Conservation (phyloP, 352 stramenopile species). For the Peronospora belbahrii region DNA sequence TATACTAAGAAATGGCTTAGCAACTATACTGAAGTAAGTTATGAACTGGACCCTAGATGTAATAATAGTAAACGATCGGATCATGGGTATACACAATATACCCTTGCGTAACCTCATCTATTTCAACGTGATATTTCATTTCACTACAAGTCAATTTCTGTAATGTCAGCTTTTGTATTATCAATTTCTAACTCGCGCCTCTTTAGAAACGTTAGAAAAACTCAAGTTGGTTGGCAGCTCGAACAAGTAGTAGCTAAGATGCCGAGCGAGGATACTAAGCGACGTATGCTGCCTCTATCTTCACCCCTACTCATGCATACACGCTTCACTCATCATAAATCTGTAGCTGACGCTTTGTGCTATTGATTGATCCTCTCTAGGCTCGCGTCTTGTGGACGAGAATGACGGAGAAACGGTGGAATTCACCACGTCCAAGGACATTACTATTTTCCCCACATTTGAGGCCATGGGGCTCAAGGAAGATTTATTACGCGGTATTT, state of each 20-base stretch:
- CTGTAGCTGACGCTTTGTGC: conserved; percentile 6
- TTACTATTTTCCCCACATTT: conserved; percentile 84
- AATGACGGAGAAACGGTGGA: conserved; percentile 67
- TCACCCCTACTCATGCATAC: not conserved
- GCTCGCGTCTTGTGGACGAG: conserved; percentile 57
- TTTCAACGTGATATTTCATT: too few relatives aligned
- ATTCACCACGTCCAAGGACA: conserved; percentile 88
- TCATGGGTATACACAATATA: too few relatives aligned
- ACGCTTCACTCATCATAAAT: not conserved
- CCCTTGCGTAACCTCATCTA: too few relatives aligned
- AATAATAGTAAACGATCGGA: too few relatives aligned
- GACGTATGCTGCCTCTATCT: conserved; percentile 16
- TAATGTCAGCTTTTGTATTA: too few relatives aligned
- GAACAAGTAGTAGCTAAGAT: conserved; percentile 1
- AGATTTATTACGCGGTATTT: conserved; percentile 87
- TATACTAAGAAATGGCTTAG: too few relatives aligned
- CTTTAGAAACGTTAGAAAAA: not conserved
- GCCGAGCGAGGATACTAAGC: conserved; percentile 23
- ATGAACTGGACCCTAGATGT: too few relatives aligned
- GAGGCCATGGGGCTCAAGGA: conserved; percentile 90
- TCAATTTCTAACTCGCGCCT: too few relatives aligned
- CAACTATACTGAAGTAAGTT: too few relatives aligned
- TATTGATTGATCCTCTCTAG: conserved; percentile 19
- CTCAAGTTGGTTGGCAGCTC: not conserved
- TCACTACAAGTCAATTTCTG: too few relatives aligned